These are phyloP conservation scores for Asparagopsis taxiformis DNA, from an alignment of 31 red algal species.

Conservation along the genomic window DNA sequence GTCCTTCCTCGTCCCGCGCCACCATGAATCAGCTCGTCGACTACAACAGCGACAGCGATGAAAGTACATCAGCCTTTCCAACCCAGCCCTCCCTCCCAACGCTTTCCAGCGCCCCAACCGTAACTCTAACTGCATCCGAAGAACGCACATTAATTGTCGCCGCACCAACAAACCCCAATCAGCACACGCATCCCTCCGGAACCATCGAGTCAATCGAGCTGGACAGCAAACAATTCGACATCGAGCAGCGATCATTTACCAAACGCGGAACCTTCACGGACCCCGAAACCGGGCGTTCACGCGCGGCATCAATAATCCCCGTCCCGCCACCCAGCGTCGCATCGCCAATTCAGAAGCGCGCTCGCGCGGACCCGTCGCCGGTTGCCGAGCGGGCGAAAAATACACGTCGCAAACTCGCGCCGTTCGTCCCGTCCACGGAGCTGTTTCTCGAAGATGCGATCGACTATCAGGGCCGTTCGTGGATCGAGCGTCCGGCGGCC, in stretches of 20 bases:
- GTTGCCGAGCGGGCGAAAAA: background rate
- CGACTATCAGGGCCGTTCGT: slow-evolving; percentile 55
- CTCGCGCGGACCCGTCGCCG: background rate
- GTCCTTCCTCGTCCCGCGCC: too few species aligned
- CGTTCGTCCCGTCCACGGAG: slow-evolving; percentile 16
- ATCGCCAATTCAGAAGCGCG: background rate
- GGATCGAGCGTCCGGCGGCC: slow-evolving; percentile 17
- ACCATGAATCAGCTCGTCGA: background rate
- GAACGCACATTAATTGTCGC: background rate
- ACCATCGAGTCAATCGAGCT: background rate
- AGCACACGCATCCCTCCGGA: background rate
- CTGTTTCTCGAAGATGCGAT: slow-evolving; percentile 9
- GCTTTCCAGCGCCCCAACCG: background rate
- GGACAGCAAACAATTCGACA: background rate
- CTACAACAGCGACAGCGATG: background rate
- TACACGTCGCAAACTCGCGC: background rate
- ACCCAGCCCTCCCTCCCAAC: background rate
- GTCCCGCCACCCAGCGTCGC: background rate
- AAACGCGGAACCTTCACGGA: background rate
- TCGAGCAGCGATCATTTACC: background rate
- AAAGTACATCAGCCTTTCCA: background rate
- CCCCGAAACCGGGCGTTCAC: background rate
- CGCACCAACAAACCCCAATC: background rate
- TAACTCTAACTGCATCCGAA: background rate
- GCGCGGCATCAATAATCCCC: background rate